These are phyloP conservation scores for Adansonia digitata DNA, from an alignment of 345 rosid species.

Conservation along the genomic window DNA sequence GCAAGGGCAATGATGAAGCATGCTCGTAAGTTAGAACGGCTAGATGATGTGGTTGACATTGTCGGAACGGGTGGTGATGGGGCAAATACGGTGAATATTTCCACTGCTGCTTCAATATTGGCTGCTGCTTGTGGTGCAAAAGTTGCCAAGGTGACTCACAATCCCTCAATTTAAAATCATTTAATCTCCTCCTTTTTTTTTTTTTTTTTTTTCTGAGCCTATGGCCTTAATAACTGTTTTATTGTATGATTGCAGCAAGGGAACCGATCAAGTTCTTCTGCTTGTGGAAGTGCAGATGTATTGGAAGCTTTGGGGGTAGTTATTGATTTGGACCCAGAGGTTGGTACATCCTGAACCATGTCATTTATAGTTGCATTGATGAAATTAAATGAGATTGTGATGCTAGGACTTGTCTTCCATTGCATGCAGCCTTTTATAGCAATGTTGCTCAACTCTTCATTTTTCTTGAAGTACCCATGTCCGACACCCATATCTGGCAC, in stretches of 20 bases:
- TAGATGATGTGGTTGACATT: slow-evolving; percentile 70
- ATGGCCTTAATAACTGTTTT: neutral
- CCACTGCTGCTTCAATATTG: slow-evolving; percentile 87
- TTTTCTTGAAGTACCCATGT: no score
- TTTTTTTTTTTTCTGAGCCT: neutral
- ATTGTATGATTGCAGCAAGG: slow-evolving; percentile 64
- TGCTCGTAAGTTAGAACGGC: slow-evolving; percentile 73
- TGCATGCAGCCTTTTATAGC: neutral
- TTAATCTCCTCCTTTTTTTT: neutral
- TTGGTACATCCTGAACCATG: slow-evolving; percentile 16
- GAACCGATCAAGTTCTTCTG: slow-evolving; percentile 92
- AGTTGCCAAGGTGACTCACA: slow-evolving; percentile 73
- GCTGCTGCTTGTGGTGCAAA: slow-evolving; percentile 96
- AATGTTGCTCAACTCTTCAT: no score
- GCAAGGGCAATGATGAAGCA: slow-evolving; percentile 82
- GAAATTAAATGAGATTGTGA: slow-evolving; percentile 5
- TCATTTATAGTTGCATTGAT: slow-evolving; percentile 1
- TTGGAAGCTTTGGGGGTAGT: slow-evolving; percentile 73
- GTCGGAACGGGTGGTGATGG: slow-evolving; percentile 98
- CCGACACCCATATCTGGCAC: no score
- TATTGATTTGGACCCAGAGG: slow-evolving; percentile 80
- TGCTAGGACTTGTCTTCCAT: neutral
- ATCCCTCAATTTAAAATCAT: neutral
- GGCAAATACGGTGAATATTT: slow-evolving; percentile 88
- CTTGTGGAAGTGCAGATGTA: slow-evolving; percentile 98